phyloP scores from a whole-genome alignment of 768 basidiomycete species.

The Calocybe gangraenosa region DNA sequence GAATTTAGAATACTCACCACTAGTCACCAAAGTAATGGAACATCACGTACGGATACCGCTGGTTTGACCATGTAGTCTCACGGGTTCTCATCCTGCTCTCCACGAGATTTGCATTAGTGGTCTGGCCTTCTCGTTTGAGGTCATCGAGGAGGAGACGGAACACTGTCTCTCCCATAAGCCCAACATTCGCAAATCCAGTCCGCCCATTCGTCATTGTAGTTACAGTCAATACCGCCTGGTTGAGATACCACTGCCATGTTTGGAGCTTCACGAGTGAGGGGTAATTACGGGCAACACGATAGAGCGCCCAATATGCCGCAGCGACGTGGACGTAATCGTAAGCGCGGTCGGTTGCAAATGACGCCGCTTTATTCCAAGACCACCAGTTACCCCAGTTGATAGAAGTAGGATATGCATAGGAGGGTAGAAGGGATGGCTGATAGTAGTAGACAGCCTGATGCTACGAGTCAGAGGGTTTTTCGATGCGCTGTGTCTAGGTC shows the following conservation, averaged over 20 bases:
- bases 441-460: conserved; percentile 48
- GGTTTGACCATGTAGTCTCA: conserved; percentile 39
- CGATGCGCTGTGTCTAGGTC: background rate
- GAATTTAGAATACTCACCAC: background rate
- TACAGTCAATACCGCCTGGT: conserved; percentile 48
- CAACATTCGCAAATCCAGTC: conserved; percentile 42
- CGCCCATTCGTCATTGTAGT: conserved; percentile 38
- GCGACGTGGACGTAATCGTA: conserved; percentile 51
- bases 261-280: conserved; percentile 42
- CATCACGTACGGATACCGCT: conserved; percentile 48
- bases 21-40: no score
- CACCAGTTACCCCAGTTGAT: conserved; percentile 54
- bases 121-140: conserved; percentile 47
- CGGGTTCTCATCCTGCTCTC: conserved; percentile 44
- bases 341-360: conserved; percentile 44
- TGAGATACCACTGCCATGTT: conserved; percentile 55
- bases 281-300: conserved; percentile 56
- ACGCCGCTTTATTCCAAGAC: conserved; percentile 49
- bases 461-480: background rate
- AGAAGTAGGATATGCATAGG: conserved; percentile 42
- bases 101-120: conserved; percentile 41
- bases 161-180: conserved; percentile 58
- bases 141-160: conserved; percentile 43
- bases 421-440: conserved; percentile 38
- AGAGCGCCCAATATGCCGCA: conserved; percentile 52